Percentiles rank a stretch among this genome's conserved stretches.
These are phyloP conservation scores for Pachysandra terminalis DNA, from an alignment of 164 flowering plant genomes.

Conservation along the genomic window DNA sequence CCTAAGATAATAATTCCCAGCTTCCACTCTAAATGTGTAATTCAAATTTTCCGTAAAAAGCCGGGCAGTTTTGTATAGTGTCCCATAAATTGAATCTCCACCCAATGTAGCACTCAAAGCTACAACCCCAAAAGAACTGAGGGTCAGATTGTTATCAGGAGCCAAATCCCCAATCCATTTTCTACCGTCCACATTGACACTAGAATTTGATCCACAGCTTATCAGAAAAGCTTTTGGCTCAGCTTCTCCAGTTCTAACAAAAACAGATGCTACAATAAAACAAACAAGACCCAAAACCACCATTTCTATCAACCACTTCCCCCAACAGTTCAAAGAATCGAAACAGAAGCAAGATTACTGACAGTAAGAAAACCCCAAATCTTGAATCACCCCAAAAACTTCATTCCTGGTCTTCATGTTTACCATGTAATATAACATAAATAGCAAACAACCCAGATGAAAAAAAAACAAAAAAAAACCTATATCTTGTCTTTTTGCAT, in stretches of 20 bases:
- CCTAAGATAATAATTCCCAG: constrained; percentile 50
- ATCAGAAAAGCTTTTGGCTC: no score
- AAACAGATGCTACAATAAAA: constrained; percentile 22
- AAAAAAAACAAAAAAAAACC: no score
- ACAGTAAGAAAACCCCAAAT: constrained; percentile 5
- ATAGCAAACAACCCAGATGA: not conserved
- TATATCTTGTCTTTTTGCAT: not conserved
- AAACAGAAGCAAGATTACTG: not conserved
- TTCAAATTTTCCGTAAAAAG: constrained; percentile 39
- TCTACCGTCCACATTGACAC: no score
- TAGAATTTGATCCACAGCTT: no score
- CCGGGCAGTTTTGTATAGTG: constrained; percentile 49
- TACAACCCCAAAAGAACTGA: constrained; percentile 38
- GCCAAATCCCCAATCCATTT: constrained; percentile 65
- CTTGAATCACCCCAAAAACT: not conserved
- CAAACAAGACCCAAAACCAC: constrained; percentile 16
- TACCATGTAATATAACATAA: not conserved
- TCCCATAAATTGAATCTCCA: constrained; percentile 29
- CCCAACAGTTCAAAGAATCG: not conserved
- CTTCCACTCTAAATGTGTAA: constrained; percentile 39
- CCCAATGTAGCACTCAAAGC: constrained; percentile 26
- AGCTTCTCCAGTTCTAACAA: constrained; percentile 26
- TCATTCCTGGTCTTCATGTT: not conserved
- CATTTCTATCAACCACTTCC: constrained; percentile 18
- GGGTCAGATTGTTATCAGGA: constrained; percentile 34